Evolutionary conservation across 2,329 filamentous ascomycete species (phyloP).

Genomic region (Ascochyta clinopodiicola): DNA sequence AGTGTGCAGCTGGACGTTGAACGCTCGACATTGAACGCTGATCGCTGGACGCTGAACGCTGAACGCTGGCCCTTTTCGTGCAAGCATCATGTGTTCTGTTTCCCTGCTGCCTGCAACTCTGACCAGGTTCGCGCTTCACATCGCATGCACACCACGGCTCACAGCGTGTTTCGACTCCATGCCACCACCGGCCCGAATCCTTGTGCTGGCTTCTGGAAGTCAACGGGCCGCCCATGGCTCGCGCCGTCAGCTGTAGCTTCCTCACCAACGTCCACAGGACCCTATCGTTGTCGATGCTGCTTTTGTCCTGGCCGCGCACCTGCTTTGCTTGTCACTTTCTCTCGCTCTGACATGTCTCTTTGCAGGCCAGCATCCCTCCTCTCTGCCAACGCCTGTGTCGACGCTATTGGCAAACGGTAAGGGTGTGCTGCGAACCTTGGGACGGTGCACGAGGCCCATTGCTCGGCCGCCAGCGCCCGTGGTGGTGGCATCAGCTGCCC

Average conservation of each 20-base stretch:
- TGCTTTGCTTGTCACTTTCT: background rate
- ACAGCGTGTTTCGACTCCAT: conserved; percentile 12
- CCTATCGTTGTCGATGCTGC: conserved; percentile 11
- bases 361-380: too few relatives aligned
- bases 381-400: background rate
- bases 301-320: conserved; percentile 1
- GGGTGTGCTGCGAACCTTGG: conserved; percentile 18
- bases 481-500: conserved; percentile 26
- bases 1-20: too few relatives aligned
- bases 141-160: conserved; percentile 4
- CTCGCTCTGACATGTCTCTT: too few relatives aligned
- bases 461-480: conserved; percentile 10
- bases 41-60: too few relatives aligned
- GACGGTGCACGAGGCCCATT: conserved; percentile 15
- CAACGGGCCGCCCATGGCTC: conserved; percentile 24
- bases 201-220: conserved; percentile 17
- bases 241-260: conserved; percentile 24
- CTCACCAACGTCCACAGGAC: conserved; percentile 10
- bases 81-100: background rate
- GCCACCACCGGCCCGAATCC: conserved; percentile 6
- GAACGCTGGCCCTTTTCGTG: background rate
- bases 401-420: background rate
- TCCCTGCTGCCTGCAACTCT: conserved; percentile 5
- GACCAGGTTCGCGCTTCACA: conserved; percentile 13
- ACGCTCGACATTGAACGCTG: too few relatives aligned